These are phyloP conservation scores for Termitomyces sp. DNA, from an alignment of 768 basidiomycete species.

Conservation along the genomic window DNA sequence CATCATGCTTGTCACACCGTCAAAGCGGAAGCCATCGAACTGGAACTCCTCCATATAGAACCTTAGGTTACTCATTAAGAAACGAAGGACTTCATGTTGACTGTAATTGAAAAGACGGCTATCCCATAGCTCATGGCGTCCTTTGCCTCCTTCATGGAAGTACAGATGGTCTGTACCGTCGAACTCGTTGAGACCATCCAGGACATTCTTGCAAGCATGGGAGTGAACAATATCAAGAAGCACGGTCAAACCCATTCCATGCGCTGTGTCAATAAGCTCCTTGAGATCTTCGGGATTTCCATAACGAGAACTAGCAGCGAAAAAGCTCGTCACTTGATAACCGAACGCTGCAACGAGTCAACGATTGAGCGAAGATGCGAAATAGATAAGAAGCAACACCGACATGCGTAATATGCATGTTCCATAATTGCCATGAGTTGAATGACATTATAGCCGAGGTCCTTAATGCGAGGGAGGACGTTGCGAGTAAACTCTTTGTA, in stretches of 20 bases:
- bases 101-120: slow-evolving; percentile 97
- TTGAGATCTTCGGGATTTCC: slow-evolving; percentile 94
- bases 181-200: slow-evolving; percentile 92
- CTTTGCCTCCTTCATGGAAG: slow-evolving; percentile 91
- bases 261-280: slow-evolving; percentile 92
- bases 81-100: slow-evolving; percentile 88
- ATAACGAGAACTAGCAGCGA: slow-evolving; percentile 94
- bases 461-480: slow-evolving; percentile 81
- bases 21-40: slow-evolving; percentile 98
- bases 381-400: slow-evolving; percentile 20
- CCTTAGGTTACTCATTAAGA: slow-evolving; percentile 90
- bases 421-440: slow-evolving; percentile 99
- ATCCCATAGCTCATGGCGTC: slow-evolving; percentile 96
- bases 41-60: slow-evolving; percentile 94
- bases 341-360: slow-evolving; percentile 71
- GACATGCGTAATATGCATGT: slow-evolving; percentile 96
- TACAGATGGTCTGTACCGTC: slow-evolving; percentile 97
- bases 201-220: slow-evolving; percentile 95
- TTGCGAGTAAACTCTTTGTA: slow-evolving; percentile 94
- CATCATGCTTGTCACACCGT: slow-evolving; percentile 99
- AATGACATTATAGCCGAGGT: slow-evolving; percentile 93
- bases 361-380: not conserved
- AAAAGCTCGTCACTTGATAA: slow-evolving; percentile 97
- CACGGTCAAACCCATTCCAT: slow-evolving; percentile 87
- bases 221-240: slow-evolving; percentile 97